Evolutionary conservation across 208 protist genomes (phyloP), one percentile per base, ranked within the genome.

Genomic region (Angomonas deanei): DNA sequence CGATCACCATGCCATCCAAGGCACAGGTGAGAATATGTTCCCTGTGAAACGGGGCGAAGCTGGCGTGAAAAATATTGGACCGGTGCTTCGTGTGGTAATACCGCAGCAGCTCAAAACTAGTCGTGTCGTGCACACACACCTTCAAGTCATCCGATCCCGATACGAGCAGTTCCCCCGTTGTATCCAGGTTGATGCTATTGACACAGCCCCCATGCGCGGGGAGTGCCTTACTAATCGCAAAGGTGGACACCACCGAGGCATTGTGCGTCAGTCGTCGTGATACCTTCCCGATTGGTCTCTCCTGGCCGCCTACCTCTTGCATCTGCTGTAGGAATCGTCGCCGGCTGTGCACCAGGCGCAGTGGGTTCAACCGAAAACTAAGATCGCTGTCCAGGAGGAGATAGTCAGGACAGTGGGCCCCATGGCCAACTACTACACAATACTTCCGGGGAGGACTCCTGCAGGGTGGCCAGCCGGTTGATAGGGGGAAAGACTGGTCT

Each of bases 31-130:
- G 13, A 13, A 84, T 68, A 24, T 50, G 42, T 1, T 26, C 17
- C 3, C 36, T 23, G 19, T 53, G 27, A 23, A 64, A 38, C 15
- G 76, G 70, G 34, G 72, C 11, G 57, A 84, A 83, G 17, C 77
- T 68, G 4, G 81, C 76, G 68, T 64, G 27, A 56, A 87, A 83
- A 46, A 87, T 87, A 57, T 80, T 82, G 23, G 60, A 56, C 13
- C 55, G 48, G 65, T 87, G 81, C 63, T 57, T 60, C 30, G 80
- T 86, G 23, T 24, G 17, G 46, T 48, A 76, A 5, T 60, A 28
- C 6, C 66, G 46, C 19, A 39, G 32, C 4, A 61, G 32, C 19
- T 33, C 38, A 39, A 56, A 39, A 19, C 24, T 52, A 24, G 28
- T 36, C 42, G 80, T 77, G 54, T 74, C 68, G 31, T 77, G 79